Conservation (phyloP, 2,329 filamentous ascomycete species). For the Sclerotinia glacialis region DNA sequence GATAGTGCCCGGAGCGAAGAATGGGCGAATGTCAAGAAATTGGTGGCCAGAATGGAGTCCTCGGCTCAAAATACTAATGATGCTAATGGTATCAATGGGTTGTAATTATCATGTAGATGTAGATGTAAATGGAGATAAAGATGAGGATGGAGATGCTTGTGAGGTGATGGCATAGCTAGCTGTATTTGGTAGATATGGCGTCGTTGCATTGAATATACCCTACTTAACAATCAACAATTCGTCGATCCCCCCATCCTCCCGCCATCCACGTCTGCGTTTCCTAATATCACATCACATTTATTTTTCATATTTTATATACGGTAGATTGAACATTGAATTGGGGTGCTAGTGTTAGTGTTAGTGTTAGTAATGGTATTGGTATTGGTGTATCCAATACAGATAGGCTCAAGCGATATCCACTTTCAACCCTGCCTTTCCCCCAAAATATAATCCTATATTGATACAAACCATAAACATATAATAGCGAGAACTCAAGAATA, state of each 20-base stretch:
- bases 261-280: neutral
- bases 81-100: constrained; percentile 28
- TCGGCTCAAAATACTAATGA: constrained; percentile 27
- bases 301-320: neutral
- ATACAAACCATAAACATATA: no score
- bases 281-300: neutral
- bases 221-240: constrained; percentile 25
- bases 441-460: no score
- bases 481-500: no score
- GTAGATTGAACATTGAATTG: no score
- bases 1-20: constrained; percentile 83
- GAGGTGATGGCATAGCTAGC: neutral
- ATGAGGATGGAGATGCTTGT: neutral
- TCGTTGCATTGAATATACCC: constrained; percentile 35
- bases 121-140: neutral
- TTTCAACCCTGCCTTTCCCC: no score
- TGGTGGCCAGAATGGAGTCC: constrained; percentile 72
- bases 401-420: no score
- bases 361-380: no score
- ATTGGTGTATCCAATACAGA: neutral
- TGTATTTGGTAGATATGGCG: constrained; percentile 27
- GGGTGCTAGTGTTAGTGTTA: neutral
- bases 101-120: constrained; percentile 8
- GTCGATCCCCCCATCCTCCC: neutral
- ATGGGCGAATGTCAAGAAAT: constrained; percentile 89